Conservation (phyloP, 23 red algal species). For the Gracilariopsis chorda region DNA sequence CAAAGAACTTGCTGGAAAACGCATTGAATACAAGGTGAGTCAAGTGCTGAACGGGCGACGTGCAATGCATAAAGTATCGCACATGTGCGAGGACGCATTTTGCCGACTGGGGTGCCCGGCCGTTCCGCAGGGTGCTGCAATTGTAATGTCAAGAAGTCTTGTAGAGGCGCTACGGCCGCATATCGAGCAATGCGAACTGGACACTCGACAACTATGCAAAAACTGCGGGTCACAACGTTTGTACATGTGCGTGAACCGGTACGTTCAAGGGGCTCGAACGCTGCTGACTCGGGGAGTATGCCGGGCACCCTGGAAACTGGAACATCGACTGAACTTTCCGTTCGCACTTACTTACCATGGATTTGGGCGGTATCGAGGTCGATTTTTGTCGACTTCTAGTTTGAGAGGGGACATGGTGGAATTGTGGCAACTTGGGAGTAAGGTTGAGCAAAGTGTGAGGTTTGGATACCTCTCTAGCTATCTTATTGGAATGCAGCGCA, state of each 20-base stretch:
- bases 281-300: constrained; percentile 49
- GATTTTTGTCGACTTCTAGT: constrained; percentile 26
- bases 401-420: constrained; percentile 63
- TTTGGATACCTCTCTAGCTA: constrained; percentile 17
- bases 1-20: constrained; percentile 1
- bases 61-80: constrained; percentile 30
- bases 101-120: constrained; percentile 79
- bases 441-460: constrained; percentile 38
- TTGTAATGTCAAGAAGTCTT: constrained; percentile 78
- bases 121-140: constrained; percentile 79
- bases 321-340: constrained; percentile 54
- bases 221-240: constrained; percentile 93
- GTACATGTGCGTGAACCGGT: constrained; percentile 88
- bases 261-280: constrained; percentile 29
- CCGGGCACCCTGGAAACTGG: constrained; percentile 76
- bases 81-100: constrained; percentile 74
- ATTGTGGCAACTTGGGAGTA: constrained; percentile 60
- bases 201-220: constrained; percentile 61
- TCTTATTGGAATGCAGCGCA: constrained; percentile 39
- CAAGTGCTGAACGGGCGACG: constrained; percentile 45
- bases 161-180: constrained; percentile 75
- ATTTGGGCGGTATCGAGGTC: constrained; percentile 32
- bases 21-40: constrained; percentile 32
- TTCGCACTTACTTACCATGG: constrained; percentile 68
- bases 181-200: constrained; percentile 78